These are phyloP conservation scores for Chrysanthemum seticuspe DNA, from an alignment of 129 eudicot species.

Conservation along the genomic window DNA sequence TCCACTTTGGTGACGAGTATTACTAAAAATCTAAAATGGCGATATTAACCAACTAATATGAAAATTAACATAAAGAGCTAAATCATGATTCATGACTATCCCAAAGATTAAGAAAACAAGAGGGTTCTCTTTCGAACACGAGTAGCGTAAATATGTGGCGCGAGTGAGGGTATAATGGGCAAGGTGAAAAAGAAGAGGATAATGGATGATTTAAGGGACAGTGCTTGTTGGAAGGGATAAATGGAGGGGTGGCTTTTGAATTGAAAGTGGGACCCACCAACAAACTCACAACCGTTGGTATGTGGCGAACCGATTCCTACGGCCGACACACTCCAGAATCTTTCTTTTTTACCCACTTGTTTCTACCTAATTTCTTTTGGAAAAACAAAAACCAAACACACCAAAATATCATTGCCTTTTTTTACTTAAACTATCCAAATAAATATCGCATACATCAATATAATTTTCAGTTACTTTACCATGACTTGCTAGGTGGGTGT, in stretches of 20 bases:
- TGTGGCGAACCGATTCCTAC: constrained; percentile 65
- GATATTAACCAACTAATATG: too few species aligned
- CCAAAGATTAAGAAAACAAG: too few species aligned
- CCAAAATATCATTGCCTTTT: background rate
- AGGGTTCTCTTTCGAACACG: too few species aligned
- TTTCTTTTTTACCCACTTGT: constrained; percentile 17
- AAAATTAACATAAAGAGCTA: too few species aligned
- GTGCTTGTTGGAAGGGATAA: constrained; percentile 12
- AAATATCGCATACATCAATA: too few species aligned
- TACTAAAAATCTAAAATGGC: too few species aligned
- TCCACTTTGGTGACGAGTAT: too few species aligned
- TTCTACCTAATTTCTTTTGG: constrained; percentile 23
- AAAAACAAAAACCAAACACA: background rate
- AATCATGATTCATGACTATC: too few species aligned
- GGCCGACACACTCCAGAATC: constrained; percentile 24
- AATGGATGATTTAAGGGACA: constrained; percentile 8
- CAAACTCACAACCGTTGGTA: constrained; percentile 49
- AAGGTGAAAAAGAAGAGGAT: background rate
- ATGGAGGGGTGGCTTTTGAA: constrained; percentile 15
- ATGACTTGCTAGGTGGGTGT: too few species aligned
- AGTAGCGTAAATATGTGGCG: too few species aligned
- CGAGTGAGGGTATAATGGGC: background rate
- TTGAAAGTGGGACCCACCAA: constrained; percentile 36
- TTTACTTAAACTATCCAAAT: too few species aligned
- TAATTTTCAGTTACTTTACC: too few species aligned